Evolutionary conservation across 768 basidiomycete genomes (phyloP).

Genomic region (Lentinula guzmanii): DNA sequence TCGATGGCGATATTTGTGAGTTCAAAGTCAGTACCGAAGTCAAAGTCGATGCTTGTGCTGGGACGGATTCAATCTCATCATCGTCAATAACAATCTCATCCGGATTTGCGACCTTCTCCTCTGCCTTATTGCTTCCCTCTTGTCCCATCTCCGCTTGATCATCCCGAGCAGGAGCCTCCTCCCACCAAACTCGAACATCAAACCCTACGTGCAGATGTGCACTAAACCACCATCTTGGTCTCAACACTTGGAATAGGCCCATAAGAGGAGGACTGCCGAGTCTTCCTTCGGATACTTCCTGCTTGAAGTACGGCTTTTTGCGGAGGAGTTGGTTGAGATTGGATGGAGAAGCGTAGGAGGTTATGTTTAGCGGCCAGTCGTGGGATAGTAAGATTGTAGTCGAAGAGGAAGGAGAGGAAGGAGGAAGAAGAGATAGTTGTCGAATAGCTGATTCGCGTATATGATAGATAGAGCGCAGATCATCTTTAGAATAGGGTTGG

Average conservation of each 20-base stretch:
- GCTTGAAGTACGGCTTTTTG: slow-evolving; percentile 71
- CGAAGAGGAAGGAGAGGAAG: slow-evolving; percentile 45
- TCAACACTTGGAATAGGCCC: slow-evolving; percentile 63
- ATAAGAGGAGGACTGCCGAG: slow-evolving; percentile 88
- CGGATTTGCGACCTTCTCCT: slow-evolving; percentile 26
- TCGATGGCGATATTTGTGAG: not conserved
- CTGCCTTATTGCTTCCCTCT: not conserved
- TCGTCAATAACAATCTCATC: slow-evolving; percentile 46
- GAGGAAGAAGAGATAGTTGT: slow-evolving; percentile 46
- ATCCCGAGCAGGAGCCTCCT: not conserved
- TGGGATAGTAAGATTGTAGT: slow-evolving; percentile 78
- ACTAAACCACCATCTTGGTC: slow-evolving; percentile 87
- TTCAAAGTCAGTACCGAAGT: not conserved
- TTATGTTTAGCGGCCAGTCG: slow-evolving; percentile 91
- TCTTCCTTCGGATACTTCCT: slow-evolving; percentile 57
- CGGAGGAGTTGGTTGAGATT: slow-evolving; percentile 59
- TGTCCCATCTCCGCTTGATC: not conserved
- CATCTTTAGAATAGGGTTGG: slow-evolving; percentile 68
- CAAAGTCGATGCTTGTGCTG: too few relatives aligned
- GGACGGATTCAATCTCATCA: slow-evolving; percentile 23
- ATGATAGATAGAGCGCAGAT: slow-evolving; percentile 86
- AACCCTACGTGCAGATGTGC: slow-evolving; percentile 89
- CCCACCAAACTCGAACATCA: slow-evolving; percentile 50
- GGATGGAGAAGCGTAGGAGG: slow-evolving; percentile 51
- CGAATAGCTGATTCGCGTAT: slow-evolving; percentile 80